Evolutionary conservation across 352 stramenopile species (phyloP), one percentile per base, ranked within the genome.

Genomic region (Pilasporangium apinafurcum): DNA sequence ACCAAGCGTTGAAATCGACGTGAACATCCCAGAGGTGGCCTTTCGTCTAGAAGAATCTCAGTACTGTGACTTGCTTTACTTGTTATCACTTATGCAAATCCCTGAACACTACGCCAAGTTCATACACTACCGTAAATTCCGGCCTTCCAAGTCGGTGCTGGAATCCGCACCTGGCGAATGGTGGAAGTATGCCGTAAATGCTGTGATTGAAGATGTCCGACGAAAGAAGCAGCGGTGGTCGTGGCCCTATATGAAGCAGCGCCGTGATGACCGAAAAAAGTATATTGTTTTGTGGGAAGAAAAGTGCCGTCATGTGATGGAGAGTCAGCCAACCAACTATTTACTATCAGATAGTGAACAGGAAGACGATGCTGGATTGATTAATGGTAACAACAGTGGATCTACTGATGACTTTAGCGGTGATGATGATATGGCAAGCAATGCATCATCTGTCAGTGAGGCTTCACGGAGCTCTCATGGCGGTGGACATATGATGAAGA

Each of bases 51-150:
- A 95, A 56, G 83, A 93, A 31, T 89, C 76, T 0, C 83, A 95
- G 43, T 95, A 93, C 37, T 93, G 83, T 38, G 81, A 95, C 65
- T 39, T 93, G 44, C 33, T 95, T 26, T 95, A 91, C 48, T 52
- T 95, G 16, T 65, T 58, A 14, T 80, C 83, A 9, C 68, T 67
- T 14, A 60, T 93, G 27, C 81, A 93, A 51, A 51, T 79, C 13
- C 76, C 77, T 1, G 60, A 85, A 20, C 78, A 92, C 44, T 71
- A 84, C 24, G 62, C 71, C 3, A 92, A 91, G 47, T 93, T 83
- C 33, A 68, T 86, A 37, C 69, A 77, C 25, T 87, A 91, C 59
- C 76, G 74, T 16, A 75, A 76, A 32, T 62, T 81, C 39, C 78
- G 81, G n/a, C 83, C 83, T 5, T 50, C 49, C 2, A 51, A 42